A percentile compares a stretch with the other conserved stretches of the same genome.
These are phyloP conservation scores for Xylariaceae sp. DNA, from an alignment of 2,329 filamentous ascomycete genomes.

Conservation along the genomic window DNA sequence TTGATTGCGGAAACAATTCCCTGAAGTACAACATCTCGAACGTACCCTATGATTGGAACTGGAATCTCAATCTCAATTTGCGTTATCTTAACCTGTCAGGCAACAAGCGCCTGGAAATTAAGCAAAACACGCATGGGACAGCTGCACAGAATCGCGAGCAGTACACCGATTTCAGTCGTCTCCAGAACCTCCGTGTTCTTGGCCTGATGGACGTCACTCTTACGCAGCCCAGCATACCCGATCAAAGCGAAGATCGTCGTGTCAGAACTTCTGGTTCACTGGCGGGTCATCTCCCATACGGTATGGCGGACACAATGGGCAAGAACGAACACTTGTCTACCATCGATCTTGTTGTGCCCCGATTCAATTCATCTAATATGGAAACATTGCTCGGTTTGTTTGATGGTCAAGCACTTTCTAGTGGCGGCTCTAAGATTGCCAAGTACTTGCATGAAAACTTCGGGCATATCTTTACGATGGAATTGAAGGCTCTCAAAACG, in stretches of 20 bases:
- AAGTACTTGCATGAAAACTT: conserved; percentile 98
- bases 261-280: conserved; percentile 95
- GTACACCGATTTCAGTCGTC: conserved; percentile 82
- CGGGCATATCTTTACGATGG: conserved; percentile 72
- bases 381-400: conserved; percentile 93
- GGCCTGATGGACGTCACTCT: conserved; percentile 98
- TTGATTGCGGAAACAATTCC: conserved; percentile 92
- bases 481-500: conserved; percentile 68
- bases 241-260: conserved; percentile 90
- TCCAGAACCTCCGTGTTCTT: conserved; percentile 78
- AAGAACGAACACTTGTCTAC: conserved; percentile 92
- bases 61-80: conserved; percentile 95
- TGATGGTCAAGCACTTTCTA: conserved; percentile 84
- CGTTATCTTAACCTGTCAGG: conserved; percentile 94
- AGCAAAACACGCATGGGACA: conserved; percentile 53
- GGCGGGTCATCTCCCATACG: conserved; percentile 85
- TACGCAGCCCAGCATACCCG: conserved; percentile 86
- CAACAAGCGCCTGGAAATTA: conserved; percentile 93
- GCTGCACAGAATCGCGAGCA: conserved; percentile 57
- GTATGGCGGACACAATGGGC: conserved; percentile 94
- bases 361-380: conserved; percentile 82
- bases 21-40: conserved; percentile 99
- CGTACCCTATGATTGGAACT: conserved; percentile 99
- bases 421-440: conserved; percentile 88
- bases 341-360: conserved; percentile 89